Conservation (phyloP, 345 rosid genomes). For the Gossypium turneri region DNA sequence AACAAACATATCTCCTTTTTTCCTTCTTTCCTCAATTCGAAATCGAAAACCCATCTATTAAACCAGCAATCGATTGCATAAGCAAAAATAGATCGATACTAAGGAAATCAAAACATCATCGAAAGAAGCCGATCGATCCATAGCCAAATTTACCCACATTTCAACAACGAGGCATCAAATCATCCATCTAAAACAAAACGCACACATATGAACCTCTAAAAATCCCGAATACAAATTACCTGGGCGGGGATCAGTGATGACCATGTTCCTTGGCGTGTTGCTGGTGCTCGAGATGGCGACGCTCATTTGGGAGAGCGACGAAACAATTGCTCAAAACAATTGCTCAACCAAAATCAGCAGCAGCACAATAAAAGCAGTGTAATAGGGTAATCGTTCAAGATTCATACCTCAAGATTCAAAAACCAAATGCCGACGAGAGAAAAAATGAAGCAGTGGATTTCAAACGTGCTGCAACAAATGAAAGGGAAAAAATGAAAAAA, state of each 20-base stretch:
- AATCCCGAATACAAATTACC: background rate
- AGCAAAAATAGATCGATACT: background rate
- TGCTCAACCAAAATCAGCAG: no score
- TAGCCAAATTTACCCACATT: background rate
- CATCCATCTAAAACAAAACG: background rate
- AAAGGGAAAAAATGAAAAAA: no score
- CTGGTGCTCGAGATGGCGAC: constrained; percentile 77
- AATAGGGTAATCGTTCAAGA: no score
- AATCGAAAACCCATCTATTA: background rate
- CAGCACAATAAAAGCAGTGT: no score
- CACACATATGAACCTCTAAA: background rate
- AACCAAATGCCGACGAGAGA: no score
- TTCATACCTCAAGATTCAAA: no score
- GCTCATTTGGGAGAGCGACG: constrained; percentile 73
- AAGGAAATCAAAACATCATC: background rate
- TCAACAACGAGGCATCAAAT: background rate
- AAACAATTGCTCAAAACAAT: no score
- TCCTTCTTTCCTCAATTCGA: no score
- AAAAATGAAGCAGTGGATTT: no score
- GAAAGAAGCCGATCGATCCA: background rate
- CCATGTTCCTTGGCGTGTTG: constrained; percentile 57
- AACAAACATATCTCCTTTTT: background rate
- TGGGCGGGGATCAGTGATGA: constrained; percentile 8
- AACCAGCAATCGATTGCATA: background rate
- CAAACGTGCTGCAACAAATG: no score